Base-by-base conservation (phyloP, 257 asterid genomes). In the Anisodus tanguticus region DNA sequence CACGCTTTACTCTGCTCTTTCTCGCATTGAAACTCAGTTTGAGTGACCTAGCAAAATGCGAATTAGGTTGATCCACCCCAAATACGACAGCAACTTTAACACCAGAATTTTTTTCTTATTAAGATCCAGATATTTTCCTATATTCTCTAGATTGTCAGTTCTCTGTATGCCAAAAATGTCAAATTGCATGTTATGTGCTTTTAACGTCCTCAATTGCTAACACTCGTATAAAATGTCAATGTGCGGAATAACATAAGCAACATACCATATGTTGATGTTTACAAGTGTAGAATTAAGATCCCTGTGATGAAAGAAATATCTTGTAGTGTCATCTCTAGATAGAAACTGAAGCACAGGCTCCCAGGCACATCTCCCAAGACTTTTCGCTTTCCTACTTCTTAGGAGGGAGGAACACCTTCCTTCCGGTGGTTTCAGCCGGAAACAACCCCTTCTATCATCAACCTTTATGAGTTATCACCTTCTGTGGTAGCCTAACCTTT, bases 181-280 rank as follows among this genome's bases (percentile, higher is more conserved):
- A 68, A 68, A 37, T 68, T 68, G 51, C 26, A 15, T 68, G 22
- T 37, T 68, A 68, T 68, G 19, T 69, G 77, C 77, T 69, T 69
- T 17, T 7, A 39, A 69, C 10, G 54, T 39, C 77, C 54, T 69
- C 31, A 41, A 69, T 39, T 39, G 53, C 31, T 16, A 8, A 39
- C 54, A 39, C 77, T 37, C 12, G 7, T 15, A 37, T 37, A 37
- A 68, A 37, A 15, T 39, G 49, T 16, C 77, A 39, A 8, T 39
- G 77, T 39, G 26, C 39, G 54, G 31, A 39, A 39, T 39, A 15
- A 39, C 15, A 22, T 0, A 69, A 39, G 31, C 16, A 15, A 16
- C 39, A 69, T 54, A 69, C 22, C 4, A 69, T 69, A 69, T 69
- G 53, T 39, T 39, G 77, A 69, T 41, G 31, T 39, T 69, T 69